phyloP scores from a whole-genome alignment of 108 stramenopile species.

The Cyclotella distinguenda region DNA sequence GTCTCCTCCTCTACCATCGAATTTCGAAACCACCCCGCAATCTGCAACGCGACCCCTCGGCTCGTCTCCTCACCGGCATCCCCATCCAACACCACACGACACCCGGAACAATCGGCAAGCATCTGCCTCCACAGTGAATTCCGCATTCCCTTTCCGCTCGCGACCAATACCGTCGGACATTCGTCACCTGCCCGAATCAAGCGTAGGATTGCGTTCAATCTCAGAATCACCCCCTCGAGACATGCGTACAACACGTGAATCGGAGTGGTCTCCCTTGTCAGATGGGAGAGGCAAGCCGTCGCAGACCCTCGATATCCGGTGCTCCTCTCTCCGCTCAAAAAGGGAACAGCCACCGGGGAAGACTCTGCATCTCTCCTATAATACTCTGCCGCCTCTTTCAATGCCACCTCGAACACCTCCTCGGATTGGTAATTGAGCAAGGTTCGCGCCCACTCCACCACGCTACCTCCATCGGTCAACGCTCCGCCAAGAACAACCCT shows the following conservation, averaged over 20 bases:
- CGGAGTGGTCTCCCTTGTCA: conserved; percentile 72
- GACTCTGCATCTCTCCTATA: conserved; percentile 7
- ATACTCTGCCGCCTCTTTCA: conserved; percentile 39
- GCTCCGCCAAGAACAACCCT: conserved; percentile 77
- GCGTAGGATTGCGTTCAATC: conserved; percentile 56
- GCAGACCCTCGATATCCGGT: conserved; percentile 79
- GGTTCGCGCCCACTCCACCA: conserved; percentile 71
- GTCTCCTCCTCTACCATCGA: conserved; percentile 1
- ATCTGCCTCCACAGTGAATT: conserved; percentile 80
- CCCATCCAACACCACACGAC: conserved; percentile 57
- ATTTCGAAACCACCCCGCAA: conserved; percentile 32
- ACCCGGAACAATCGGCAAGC: conserved; percentile 66
- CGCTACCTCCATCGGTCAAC: conserved; percentile 82
- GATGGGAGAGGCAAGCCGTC: conserved; percentile 60
- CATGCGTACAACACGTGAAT: conserved; percentile 59
- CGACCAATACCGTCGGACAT: conserved; percentile 36
- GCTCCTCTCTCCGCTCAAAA: conserved; percentile 78
- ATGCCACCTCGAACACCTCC: conserved; percentile 48
- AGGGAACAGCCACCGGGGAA: conserved; percentile 43
- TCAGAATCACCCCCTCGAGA: conserved; percentile 69
- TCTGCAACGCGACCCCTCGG: conserved; percentile 66
- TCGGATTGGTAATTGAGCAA: conserved; percentile 54
- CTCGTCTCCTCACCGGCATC: conserved; percentile 70
- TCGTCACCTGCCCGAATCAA: conserved; percentile 30
- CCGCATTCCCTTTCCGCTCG: conserved; percentile 71